Base-by-base conservation (phyloP, 2,329 filamentous ascomycete genomes). In the Aspergillus tamarii region DNA sequence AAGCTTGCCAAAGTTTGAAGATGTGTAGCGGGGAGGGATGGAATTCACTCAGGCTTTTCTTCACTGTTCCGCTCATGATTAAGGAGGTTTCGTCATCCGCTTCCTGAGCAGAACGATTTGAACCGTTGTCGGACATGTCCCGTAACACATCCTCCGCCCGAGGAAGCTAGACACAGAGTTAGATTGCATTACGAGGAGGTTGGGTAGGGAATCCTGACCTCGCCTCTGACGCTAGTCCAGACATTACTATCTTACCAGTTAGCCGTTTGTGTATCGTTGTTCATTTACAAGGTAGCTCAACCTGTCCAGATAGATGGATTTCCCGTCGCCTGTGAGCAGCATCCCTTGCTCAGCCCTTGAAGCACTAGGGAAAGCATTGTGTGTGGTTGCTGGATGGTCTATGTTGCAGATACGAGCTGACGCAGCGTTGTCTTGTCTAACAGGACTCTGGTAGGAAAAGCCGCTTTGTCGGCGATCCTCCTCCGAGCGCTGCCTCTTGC, bases 1-100 rank as follows among this genome's bases (percentile, higher is more conserved):
- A 92, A 21, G 86, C 83, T 74, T 91, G 88, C 89, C 89, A 92
- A n/a, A 78, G 67, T 48, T 64, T 68, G 61, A 78, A 75, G 10
- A 78, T 74, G 34, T 72, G 69, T 4, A 68, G 57, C 3, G 68
- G 65, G 14, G 64, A 61, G 6, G 70, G 70, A 43, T 72, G 70
- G 19, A 70, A 39, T 8, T 57, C 62, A 9, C 61, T 56, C 21
- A 56, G 41, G 11, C 43, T 54, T 26, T 53, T 52, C 30, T 59
- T 59, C 16, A 16, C 21, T 11, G 34, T 36, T 21, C 34, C 32
- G 21, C 50, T 52, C 5, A 63, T 19, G 19, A 62, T 43, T 9
- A 62, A 45, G 30, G 36, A 62, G 19, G 50, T 23, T n/a, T 63
- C 57, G 8, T 48, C 34, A 19, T 30, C 60, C 19, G 26, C 28